Evolutionary conservation across 805 yeast species (phyloP).

Genomic region (Suhomyces tanzawaensis): DNA sequence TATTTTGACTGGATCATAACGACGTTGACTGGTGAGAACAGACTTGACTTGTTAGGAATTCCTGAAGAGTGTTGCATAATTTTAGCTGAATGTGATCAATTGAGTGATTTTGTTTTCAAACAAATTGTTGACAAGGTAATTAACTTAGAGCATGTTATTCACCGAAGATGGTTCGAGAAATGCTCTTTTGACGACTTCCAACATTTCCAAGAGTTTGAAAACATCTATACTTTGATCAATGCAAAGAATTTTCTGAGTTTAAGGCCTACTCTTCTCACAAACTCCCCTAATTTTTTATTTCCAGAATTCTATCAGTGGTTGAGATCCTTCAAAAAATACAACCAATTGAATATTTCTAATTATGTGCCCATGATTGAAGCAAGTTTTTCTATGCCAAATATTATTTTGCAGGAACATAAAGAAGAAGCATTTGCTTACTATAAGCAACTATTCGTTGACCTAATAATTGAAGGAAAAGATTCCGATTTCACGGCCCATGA

Average conservation of each 20-base stretch:
- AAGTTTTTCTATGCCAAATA: conserved; percentile 8
- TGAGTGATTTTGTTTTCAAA: conserved; percentile 5
- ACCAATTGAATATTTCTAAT: conserved; percentile 1
- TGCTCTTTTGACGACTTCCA: conserved; percentile 11
- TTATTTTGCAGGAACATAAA: conserved; percentile 1
- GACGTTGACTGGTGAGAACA: too few species aligned
- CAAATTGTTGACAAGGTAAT: too few species aligned
- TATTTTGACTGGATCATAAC: too few species aligned
- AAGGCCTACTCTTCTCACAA: conserved; percentile 18
- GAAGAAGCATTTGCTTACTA: conserved; percentile 5
- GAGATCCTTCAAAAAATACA: background rate
- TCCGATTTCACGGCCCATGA: conserved; percentile 8
- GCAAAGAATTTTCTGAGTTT: conserved; percentile 8
- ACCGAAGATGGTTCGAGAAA: conserved; percentile 16
- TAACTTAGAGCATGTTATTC: conserved; percentile 11
- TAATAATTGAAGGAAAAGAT: conserved; percentile 3
- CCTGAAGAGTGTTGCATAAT: background rate
- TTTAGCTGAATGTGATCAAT: background rate
- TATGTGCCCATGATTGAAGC: conserved; percentile 9
- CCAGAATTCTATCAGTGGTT: conserved; percentile 23
- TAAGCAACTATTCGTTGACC: conserved; percentile 3
- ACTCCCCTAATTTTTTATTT: conserved; percentile 24
- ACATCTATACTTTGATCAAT: conserved; percentile 11
- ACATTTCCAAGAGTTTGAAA: conserved; percentile 19
- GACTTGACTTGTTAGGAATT: too few species aligned